Evolutionary conservation across 768 basidiomycete genomes (phyloP).

Genomic region (Tephrocybe sp.): DNA sequence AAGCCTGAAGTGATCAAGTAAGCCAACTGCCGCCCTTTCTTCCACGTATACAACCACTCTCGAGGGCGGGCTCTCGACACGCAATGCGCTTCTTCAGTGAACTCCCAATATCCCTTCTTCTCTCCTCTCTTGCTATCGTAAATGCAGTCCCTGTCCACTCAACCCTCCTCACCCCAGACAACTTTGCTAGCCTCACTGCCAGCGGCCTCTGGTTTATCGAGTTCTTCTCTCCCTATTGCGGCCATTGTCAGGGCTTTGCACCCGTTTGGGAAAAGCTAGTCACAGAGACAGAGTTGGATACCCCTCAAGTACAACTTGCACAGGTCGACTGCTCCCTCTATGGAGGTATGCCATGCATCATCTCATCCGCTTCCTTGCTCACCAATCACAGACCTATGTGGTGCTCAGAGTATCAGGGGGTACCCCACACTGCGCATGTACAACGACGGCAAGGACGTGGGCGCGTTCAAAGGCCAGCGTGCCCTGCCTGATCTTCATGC

Average conservation of each 20-base stretch:
- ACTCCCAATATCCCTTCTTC: constrained; percentile 28
- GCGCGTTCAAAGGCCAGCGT: constrained; percentile 55
- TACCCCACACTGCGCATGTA: constrained; percentile 82
- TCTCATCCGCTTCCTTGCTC: background rate
- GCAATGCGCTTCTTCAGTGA: constrained; percentile 17
- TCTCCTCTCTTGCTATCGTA: constrained; percentile 28
- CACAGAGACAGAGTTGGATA: constrained; percentile 46
- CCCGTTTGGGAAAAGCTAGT: constrained; percentile 82
- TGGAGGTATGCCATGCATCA: constrained; percentile 55
- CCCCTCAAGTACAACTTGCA: constrained; percentile 61
- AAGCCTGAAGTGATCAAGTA: constrained; percentile 4
- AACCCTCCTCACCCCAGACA: constrained; percentile 54
- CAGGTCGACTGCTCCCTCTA: constrained; percentile 80
- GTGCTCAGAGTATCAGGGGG: constrained; percentile 60
- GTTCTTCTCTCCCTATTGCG: constrained; percentile 85
- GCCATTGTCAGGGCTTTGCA: constrained; percentile 76
- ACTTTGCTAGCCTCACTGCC: constrained; percentile 52
- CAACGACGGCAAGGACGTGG: constrained; percentile 60
- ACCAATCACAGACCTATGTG: constrained; percentile 68
- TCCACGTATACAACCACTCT: background rate
- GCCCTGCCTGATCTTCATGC: constrained; percentile 52
- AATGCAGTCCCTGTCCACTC: constrained; percentile 34
- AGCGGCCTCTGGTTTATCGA: constrained; percentile 82
- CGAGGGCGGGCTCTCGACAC: constrained; percentile 16
- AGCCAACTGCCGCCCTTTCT: constrained; percentile 5